Evolutionary conservation across 305 asterid species (phyloP), one percentile per base, ranked within the genome.

Genomic region (Ajuga reptans): DNA sequence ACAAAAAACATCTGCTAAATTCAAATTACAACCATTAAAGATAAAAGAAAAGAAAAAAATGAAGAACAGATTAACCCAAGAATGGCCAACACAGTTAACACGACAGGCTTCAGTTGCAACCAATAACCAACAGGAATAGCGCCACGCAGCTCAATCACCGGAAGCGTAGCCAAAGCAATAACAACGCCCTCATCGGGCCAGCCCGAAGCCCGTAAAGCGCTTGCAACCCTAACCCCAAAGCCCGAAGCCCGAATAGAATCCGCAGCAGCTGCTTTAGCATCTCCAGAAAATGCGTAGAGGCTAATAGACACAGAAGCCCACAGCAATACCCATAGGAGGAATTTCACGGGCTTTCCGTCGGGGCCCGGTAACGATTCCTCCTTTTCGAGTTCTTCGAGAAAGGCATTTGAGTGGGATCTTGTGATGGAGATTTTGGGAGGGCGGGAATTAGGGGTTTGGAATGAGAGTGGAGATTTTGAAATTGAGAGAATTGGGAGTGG

Each of bases 81-180:
- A 83, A 92, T 49, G 17, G 98, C 85, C 54, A 89, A 78, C 42
- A 84, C 65, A 63, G 97, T 82, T 2, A 89, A 77, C 36, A 27
- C 12, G 4, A 57, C 43, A 54, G 98, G 96, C 61, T 80, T 84
- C 24, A 91, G 84, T 17, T 87, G 95, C 76, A 91, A 71, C 96
- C 98, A 91, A 71, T 91, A 91, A 57, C 98, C 96, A 63, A 91
- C 95, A 24, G 98, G 96, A 77, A 91, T 86, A 12, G 98, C 96
- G 16, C 98, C 98, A 61, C 96, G 96, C 77, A 91, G 90, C 85
- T 89, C 98, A 82, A 89, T 83, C 16, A 89, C 92, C 3, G 98
- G 98, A 39, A 90, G 85, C 17, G 93, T 85, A 51, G 97, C 96
- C 84, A 88, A 76, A 15, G 95, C 84, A 77, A 92, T 85, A 49